Evolutionary conservation across 2,329 filamentous ascomycete species (phyloP).

Genomic region (Endothia cerciana): DNA sequence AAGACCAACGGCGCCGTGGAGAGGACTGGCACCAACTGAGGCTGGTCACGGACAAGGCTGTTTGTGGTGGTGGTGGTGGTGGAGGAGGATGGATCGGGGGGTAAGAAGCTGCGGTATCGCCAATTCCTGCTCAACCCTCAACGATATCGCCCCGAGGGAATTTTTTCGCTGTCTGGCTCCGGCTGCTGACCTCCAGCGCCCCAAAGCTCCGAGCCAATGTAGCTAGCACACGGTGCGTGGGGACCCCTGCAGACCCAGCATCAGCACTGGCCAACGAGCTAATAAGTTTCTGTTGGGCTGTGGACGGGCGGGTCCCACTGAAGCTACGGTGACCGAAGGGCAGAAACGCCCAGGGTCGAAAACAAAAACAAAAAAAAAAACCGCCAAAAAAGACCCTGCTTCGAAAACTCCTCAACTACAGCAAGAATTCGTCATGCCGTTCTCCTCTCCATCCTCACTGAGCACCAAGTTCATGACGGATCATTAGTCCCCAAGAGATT

Average conservation of each 20-base stretch:
- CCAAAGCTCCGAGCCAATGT: slow-evolving; percentile 25
- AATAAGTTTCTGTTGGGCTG: slow-evolving; percentile 28
- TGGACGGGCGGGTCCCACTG: slow-evolving; percentile 12
- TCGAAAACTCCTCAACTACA: too few species aligned
- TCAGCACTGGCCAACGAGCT: slow-evolving; percentile 24
- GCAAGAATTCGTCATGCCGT: too few species aligned
- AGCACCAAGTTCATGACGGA: too few species aligned
- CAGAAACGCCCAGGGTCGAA: too few species aligned
- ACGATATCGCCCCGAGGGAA: slow-evolving; percentile 23
- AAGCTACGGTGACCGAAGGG: slow-evolving; percentile 26
- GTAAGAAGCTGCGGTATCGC: slow-evolving; percentile 14
- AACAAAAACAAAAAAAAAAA: background rate
- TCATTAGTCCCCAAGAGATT: too few species aligned
- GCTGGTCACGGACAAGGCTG: slow-evolving; percentile 6
- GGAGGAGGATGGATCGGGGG: background rate
- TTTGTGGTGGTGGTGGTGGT: background rate
- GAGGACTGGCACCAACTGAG: slow-evolving; percentile 1
- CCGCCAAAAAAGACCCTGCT: background rate
- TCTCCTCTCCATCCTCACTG: background rate
- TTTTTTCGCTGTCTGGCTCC: slow-evolving; percentile 17
- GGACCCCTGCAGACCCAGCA: slow-evolving; percentile 19
- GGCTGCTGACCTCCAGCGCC: slow-evolving; percentile 7
- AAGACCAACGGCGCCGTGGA: background rate
- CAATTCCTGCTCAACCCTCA: background rate
- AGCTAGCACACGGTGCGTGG: slow-evolving; percentile 10